Percentiles rank a stretch among this genome's conserved stretches.
These are phyloP conservation scores for Gossypium sturtianum DNA, from an alignment of 345 rosid genomes.

Conservation along the genomic window DNA sequence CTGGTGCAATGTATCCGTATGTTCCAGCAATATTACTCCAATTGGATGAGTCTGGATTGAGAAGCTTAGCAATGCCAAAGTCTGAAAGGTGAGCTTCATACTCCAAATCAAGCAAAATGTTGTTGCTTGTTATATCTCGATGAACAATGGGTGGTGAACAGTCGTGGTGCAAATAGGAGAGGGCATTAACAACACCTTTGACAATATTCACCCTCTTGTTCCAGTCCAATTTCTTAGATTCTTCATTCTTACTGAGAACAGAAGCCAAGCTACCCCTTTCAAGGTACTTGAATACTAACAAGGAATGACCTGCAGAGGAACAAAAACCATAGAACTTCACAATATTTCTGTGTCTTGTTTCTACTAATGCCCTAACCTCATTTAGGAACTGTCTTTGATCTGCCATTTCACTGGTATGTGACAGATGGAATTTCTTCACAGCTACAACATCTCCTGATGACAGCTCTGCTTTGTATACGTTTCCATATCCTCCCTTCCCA, in stretches of 20 bases:
- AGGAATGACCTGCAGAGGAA: neutral
- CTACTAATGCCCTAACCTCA: slow-evolving; percentile 22
- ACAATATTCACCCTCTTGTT: slow-evolving; percentile 16
- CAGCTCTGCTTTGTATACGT: slow-evolving; percentile 21
- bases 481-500: slow-evolving; percentile 23
- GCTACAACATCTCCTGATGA: slow-evolving; percentile 14
- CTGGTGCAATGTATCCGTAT: neutral
- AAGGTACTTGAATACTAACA: slow-evolving; percentile 25
- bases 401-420: neutral
- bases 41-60: neutral
- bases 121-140: slow-evolving; percentile 16
- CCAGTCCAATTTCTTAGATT: slow-evolving; percentile 25
- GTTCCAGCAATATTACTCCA: neutral
- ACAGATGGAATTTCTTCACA: slow-evolving; percentile 21
- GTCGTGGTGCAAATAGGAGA: slow-evolving; percentile 22
- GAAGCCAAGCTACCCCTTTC: slow-evolving; percentile 27
- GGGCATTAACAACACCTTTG: slow-evolving; percentile 16
- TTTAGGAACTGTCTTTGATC: slow-evolving; percentile 15
- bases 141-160: slow-evolving; percentile 20
- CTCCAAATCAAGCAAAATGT: slow-evolving; percentile 3
- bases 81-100: neutral
- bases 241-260: slow-evolving; percentile 11
- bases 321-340: slow-evolving; percentile 27
- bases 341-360: slow-evolving; percentile 24
- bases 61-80: neutral